Evolutionary conservation across 305 asterid species (phyloP), one percentile per base, ranked within the genome.

Genomic region (Plantago rigida): DNA sequence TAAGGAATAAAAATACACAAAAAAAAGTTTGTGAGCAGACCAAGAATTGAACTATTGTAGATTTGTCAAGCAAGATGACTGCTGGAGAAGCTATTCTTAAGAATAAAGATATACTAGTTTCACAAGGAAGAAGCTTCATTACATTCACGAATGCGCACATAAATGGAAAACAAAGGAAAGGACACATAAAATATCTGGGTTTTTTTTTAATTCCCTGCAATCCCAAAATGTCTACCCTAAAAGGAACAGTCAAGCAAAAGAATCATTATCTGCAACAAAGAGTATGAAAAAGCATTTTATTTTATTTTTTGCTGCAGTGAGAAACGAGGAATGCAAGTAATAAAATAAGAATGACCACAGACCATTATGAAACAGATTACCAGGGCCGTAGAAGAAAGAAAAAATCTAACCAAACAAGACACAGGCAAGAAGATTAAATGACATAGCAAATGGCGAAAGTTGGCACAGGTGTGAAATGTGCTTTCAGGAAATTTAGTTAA

Each of bases 251-350:
- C 39, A 39, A 56, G 48, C 26, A 48, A 41, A 56, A 49, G 61
- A 54, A 44, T 61, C 28, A 65, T 12, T 49, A 66, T 49, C 36
- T 54, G 54, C 63, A 62, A 50, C 41, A 52, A 51, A 58, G 51
- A 71, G 61, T 55, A 52, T 5, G 17, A 31, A 7, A 65, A 28
- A 47, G 71, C 15, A 51, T 36, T 42, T 61, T 42, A 41, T 56
- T 19, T 59, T 36, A 34, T 61, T 42, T 47, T 56, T 19, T 46
- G 58, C n/a, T 69, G 46, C 29, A 64, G 50, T 4, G 8, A 19
- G 62, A 55, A 46, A 55, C 24, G 12, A 22, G 52, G 36, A 59
- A 59, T 7, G 15, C 13, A 26, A 11, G 44, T 58, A 58, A 22
- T 10, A 48, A 67, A 72, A 41, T n/a, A 62, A 52, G 41, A 26